phyloP scores from a whole-genome alignment of 2,329 filamentous ascomycete species.

The Cladosporium sp. region DNA sequence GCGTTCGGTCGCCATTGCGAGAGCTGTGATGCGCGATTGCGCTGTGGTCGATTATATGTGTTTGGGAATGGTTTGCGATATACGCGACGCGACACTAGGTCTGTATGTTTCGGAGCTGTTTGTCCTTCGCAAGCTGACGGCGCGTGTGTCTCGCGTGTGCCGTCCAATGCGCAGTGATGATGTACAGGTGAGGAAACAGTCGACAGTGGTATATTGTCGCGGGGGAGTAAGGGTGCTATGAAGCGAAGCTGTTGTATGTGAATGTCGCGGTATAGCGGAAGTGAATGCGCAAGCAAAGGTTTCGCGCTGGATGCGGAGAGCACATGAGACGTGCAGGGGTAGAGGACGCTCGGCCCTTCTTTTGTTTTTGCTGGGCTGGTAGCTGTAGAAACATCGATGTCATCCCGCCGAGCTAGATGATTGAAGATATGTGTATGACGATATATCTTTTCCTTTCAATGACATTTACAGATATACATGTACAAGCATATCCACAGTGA shows the following conservation, averaged over 20 bases:
- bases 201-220: not conserved
- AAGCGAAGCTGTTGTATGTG: not conserved
- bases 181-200: not conserved
- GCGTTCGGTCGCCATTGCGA: slow-evolving; percentile 4
- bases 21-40: slow-evolving; percentile 1
- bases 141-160: not conserved
- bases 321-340: no score
- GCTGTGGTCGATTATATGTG: not conserved
- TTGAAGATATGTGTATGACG: no score
- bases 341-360: no score
- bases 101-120: slow-evolving; percentile 11
- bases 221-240: not conserved
- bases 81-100: slow-evolving; percentile 11
- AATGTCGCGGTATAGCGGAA: not conserved
- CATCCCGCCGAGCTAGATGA: no score
- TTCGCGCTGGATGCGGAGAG: no score
- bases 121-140: not conserved
- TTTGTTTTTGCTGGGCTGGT: no score
- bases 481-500: no score
- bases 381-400: no score
- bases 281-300: not conserved
- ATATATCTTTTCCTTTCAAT: no score
- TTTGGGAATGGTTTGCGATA: slow-evolving; percentile 7
- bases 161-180: not conserved
- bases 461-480: no score